These are phyloP conservation scores for Xerocomus minutiporus DNA, from an alignment of 1,284 basidiomycete species.

Conservation along the genomic window DNA sequence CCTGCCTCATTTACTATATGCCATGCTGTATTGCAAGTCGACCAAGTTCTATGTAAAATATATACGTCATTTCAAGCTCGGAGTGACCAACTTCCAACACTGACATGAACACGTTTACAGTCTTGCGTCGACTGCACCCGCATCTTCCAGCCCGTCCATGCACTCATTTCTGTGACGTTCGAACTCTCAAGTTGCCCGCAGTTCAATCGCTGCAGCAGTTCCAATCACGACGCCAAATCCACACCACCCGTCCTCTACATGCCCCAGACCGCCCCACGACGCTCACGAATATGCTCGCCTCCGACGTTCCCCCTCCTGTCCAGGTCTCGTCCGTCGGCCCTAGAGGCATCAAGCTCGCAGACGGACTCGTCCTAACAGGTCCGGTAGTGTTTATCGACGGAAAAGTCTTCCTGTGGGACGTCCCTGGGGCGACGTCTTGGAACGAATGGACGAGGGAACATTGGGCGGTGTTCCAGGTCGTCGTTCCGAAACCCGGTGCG, in stretches of 20 bases:
- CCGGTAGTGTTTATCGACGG: conserved; percentile 84
- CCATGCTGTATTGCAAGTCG: neutral
- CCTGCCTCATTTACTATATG: neutral
- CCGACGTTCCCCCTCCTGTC: conserved; percentile 62
- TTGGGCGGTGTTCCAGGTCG: conserved; percentile 77
- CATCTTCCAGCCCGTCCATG: neutral
- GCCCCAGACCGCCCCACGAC: conserved; percentile 25
- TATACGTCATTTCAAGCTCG: no score
- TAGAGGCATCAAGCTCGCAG: conserved; percentile 61
- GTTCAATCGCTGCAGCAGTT: neutral
- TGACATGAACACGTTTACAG: neutral
- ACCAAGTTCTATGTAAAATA: neutral
- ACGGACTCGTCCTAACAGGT: conserved; percentile 74
- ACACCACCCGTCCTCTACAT: conserved; percentile 11
- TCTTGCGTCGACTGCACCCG: conserved; percentile 8
- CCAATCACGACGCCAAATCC: conserved; percentile 12
- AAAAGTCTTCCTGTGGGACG: conserved; percentile 88
- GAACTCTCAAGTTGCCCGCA: neutral
- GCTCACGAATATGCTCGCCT: conserved; percentile 70
- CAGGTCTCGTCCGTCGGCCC: conserved; percentile 61
- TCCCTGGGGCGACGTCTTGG: conserved; percentile 47
- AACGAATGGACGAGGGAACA: conserved; percentile 68
- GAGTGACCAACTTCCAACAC: neutral
- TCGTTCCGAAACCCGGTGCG: conserved; percentile 80
- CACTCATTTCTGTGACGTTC: neutral